phyloP scores from a whole-genome alignment of 768 basidiomycete species.

The Ramaria rubella region DNA sequence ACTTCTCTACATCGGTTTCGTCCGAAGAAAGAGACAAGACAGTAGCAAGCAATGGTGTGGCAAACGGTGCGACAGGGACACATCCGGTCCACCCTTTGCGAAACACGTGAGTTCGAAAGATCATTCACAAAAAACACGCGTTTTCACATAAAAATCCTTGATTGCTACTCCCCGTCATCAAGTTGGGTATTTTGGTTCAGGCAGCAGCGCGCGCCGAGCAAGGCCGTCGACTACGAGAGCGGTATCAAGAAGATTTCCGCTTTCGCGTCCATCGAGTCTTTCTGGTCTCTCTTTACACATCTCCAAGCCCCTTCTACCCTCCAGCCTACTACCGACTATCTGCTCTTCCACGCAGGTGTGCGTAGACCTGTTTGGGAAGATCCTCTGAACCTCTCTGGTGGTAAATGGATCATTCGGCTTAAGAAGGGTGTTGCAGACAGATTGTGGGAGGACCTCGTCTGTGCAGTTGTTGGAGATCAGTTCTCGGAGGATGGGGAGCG shows the following conservation, averaged over 20 bases:
- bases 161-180: background rate
- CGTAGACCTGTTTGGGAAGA: conserved; percentile 96
- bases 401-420: conserved; percentile 93
- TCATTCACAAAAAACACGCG: conserved; percentile 13
- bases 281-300: conserved; percentile 93
- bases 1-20: conserved; percentile 60
- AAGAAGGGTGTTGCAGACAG: conserved; percentile 87
- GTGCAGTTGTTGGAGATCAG: conserved; percentile 85
- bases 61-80: conserved; percentile 27
- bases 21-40: conserved; percentile 38
- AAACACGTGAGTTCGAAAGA: conserved; percentile 80
- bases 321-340: conserved; percentile 86
- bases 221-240: conserved; percentile 91
- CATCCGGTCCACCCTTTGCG: conserved; percentile 63
- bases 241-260: conserved; percentile 90
- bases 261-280: conserved; percentile 91
- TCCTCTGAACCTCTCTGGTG: conserved; percentile 77
- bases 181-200: conserved; percentile 94
- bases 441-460: conserved; percentile 83
- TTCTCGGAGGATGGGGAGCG: conserved; percentile 50
- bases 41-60: conserved; percentile 27
- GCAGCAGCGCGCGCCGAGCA: conserved; percentile 83
- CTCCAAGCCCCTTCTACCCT: conserved; percentile 78
- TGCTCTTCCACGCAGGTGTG: conserved; percentile 82
- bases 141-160: background rate